Evolutionary conservation across 2,329 filamentous ascomycete species (phyloP).

Genomic region (Xylariaceae sp.): DNA sequence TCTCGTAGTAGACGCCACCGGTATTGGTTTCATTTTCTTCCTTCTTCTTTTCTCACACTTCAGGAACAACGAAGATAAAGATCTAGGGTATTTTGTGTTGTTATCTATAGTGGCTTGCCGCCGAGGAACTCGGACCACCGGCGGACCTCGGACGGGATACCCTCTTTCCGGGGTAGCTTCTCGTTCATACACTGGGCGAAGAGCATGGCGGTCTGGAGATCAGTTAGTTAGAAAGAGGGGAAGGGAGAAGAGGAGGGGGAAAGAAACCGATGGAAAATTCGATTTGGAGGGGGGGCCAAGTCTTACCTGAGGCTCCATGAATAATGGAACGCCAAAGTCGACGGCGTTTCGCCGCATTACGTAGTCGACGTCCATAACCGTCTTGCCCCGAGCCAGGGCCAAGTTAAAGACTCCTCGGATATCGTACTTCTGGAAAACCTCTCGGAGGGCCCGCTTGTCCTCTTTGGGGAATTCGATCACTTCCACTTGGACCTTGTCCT

Average conservation of each 20-base stretch:
- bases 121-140: conserved; percentile 96
- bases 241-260: no score
- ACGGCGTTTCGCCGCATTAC: conserved; percentile 98
- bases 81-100: background rate
- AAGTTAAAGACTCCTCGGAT: conserved; percentile 96
- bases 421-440: conserved; percentile 96
- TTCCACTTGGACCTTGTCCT: conserved; percentile 72
- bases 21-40: background rate
- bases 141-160: conserved; percentile 87
- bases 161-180: conserved; percentile 87
- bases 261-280: no score
- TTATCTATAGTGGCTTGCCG: conserved; percentile 72
- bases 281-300: no score
- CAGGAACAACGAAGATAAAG: no score
- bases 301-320: conserved; percentile 97
- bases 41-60: background rate
- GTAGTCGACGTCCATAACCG: conserved; percentile 88
- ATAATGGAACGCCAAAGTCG: conserved; percentile 95
- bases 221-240: conserved; percentile 2
- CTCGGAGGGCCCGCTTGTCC: conserved; percentile 91
- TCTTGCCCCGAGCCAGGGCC: conserved; percentile 80
- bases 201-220: conserved; percentile 80
- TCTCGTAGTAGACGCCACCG: background rate
- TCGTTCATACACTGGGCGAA: conserved; percentile 97
- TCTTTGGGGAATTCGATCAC: conserved; percentile 96